phyloP scores from a whole-genome alignment of 331 rosid genomes.

The Acacia pycnantha region DNA sequence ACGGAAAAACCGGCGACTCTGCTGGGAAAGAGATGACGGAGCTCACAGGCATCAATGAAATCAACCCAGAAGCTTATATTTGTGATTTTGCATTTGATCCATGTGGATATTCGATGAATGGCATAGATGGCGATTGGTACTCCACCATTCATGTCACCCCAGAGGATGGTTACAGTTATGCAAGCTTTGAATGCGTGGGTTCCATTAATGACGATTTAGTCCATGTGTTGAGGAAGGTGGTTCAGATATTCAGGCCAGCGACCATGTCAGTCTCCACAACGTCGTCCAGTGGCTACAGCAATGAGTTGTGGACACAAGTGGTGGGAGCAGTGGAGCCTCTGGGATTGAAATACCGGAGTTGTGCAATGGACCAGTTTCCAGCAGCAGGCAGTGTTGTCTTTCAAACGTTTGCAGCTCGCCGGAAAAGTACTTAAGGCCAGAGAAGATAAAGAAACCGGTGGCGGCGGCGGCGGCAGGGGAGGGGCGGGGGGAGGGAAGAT shows the following conservation, averaged over 20 bases:
- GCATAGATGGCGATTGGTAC: slow-evolving; percentile 60
- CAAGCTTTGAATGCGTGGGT: slow-evolving; percentile 68
- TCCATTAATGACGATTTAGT: slow-evolving; percentile 46
- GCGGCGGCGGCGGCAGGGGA: slow-evolving; percentile 1
- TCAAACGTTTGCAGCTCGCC: slow-evolving; percentile 68
- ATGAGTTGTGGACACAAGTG: slow-evolving; percentile 58
- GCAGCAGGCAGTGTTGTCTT: slow-evolving; percentile 61
- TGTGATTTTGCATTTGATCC: slow-evolving; percentile 75
- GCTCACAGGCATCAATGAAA: slow-evolving; percentile 49
- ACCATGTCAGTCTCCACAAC: slow-evolving; percentile 67
- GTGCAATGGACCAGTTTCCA: slow-evolving; percentile 69
- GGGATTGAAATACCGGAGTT: slow-evolving; percentile 79
- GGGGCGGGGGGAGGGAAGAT: not conserved
- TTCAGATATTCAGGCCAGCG: slow-evolving; percentile 66
- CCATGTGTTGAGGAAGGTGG: slow-evolving; percentile 58
- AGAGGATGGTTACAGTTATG: slow-evolving; percentile 74
- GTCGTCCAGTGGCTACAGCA: slow-evolving; percentile 28
- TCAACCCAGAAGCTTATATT: slow-evolving; percentile 48
- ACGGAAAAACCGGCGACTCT: slow-evolving; percentile 40
- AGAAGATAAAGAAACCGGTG: not conserved
- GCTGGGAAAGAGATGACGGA: slow-evolving; percentile 73
- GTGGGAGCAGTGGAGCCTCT: slow-evolving; percentile 60
- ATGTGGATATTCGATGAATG: slow-evolving; percentile 79
- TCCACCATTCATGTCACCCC: slow-evolving; percentile 81
- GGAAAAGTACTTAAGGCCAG: slow-evolving; percentile 38